A percentile compares a stretch with the other conserved stretches of the same genome.
These are phyloP conservation scores for Pachyrhizus erosus DNA, from an alignment of 306 rosid species.

Conservation along the genomic window DNA sequence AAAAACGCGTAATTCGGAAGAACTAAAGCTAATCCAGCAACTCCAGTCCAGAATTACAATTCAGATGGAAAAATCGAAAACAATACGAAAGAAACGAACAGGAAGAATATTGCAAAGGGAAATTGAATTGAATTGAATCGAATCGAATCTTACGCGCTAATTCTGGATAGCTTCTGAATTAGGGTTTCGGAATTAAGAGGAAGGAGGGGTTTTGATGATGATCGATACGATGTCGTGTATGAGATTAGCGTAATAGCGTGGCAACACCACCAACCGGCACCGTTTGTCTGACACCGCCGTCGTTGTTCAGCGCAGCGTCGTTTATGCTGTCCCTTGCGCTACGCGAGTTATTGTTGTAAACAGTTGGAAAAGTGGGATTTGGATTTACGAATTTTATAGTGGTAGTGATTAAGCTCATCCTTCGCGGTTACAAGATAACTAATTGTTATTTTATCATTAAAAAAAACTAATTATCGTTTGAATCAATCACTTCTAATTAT, in stretches of 20 bases:
- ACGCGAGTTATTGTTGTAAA: slow-evolving; percentile 27
- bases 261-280: slow-evolving; percentile 33
- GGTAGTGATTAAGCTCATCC: too few species aligned
- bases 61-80: background rate
- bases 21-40: slow-evolving; percentile 7
- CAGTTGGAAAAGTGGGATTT: background rate
- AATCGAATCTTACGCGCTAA: slow-evolving; percentile 31
- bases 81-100: slow-evolving; percentile 8
- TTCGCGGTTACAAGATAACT: too few species aligned
- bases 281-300: slow-evolving; percentile 41
- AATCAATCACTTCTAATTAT: too few species aligned
- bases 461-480: too few species aligned
- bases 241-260: slow-evolving; percentile 36
- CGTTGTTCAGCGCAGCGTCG: slow-evolving; percentile 34
- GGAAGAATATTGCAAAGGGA: slow-evolving; percentile 15
- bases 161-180: slow-evolving; percentile 8
- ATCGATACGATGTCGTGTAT: slow-evolving; percentile 24
- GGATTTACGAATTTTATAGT: background rate
- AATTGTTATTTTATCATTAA: too few species aligned
- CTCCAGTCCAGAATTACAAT: slow-evolving; percentile 28
- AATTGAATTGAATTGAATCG: slow-evolving; percentile 43
- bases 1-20: background rate
- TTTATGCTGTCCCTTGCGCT: slow-evolving; percentile 32
- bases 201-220: slow-evolving; percentile 16
- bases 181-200: slow-evolving; percentile 23